Evolutionary conservation across 2,329 filamentous ascomycete genomes (phyloP), one percentile per base, ranked within the genome.

Genomic region (Simplicillium sp.): DNA sequence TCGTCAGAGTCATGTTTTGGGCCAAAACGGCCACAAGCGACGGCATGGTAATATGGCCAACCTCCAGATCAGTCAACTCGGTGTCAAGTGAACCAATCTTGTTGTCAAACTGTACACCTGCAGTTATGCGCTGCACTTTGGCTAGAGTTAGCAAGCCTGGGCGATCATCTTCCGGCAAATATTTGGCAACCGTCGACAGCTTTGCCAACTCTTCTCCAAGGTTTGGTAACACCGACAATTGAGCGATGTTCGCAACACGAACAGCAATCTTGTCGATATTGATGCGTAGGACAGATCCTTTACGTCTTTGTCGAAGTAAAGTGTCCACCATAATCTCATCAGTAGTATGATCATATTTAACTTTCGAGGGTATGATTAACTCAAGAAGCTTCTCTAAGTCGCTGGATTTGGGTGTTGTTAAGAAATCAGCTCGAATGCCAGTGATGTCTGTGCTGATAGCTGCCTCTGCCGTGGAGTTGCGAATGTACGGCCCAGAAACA

Each of bases 251-350:
- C 7, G 70, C 68, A 13, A 92, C 64, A 4, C 73, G 67, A 16
- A 82, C 64, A 38, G 80, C 77, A 14, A 88, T 60, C 20, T 73
- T 72, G 20, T 80, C 80, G 6, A 94, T 56, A 3, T 75, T 79
- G 5, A 85, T 59, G 37, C 87, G 80, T 25, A 96, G 66, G 7
- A 97, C 82, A 9, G 85, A 81, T 0, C 90, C 92, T 60, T 96
- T 90, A 40, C 82, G 76, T 44, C 92, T 73, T 58, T 98, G 92
- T 16, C 86, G 75, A 12, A 97, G 65, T 1, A 98, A 70, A 1
- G 87, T 96, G 51, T 97, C 90, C 16, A 98, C 77, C 70, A 98
- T 81, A 45, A 98, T 94, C 53, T 97, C 90, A 51, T 96, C 87
- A 45, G 94, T 85, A 36, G 81, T 79, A 45, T 90, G 82, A 48